phyloP scores from a whole-genome alignment of 2,329 filamentous ascomycete genomes.

The Cercospora sp. region DNA sequence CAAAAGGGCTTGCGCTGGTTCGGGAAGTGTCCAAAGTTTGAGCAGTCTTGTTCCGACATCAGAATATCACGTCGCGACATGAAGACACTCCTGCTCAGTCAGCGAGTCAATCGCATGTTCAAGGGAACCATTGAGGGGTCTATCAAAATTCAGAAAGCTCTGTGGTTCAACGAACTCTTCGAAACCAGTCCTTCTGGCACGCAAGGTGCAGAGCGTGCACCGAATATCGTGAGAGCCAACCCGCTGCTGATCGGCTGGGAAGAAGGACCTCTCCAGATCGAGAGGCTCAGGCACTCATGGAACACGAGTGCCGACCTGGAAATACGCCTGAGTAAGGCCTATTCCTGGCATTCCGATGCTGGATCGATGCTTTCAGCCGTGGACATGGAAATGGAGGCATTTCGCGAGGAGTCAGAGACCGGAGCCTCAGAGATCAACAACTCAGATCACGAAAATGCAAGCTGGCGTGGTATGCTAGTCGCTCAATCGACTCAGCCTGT shows the following conservation, averaged over 20 bases:
- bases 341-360: no score
- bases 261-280: neutral
- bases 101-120: neutral
- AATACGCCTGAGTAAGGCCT: neutral
- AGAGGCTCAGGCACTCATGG: neutral
- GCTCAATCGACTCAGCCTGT: neutral
- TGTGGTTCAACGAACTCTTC: neutral
- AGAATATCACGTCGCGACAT: neutral
- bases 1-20: no score
- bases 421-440: neutral
- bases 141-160: neutral
- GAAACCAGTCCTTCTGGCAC: neutral
- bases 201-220: neutral
- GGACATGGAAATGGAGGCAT: no score
- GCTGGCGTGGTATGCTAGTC: neutral
- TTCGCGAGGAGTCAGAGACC: no score
- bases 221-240: neutral
- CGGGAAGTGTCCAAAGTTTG: neutral
- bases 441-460: neutral
- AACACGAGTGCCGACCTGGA: no score
- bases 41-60: neutral
- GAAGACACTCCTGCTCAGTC: neutral
- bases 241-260: neutral
- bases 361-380: no score
- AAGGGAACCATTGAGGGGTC: neutral